These are phyloP conservation scores for Wickerhamomyces xylosicus DNA, from an alignment of 805 yeast genomes.

Conservation along the genomic window DNA sequence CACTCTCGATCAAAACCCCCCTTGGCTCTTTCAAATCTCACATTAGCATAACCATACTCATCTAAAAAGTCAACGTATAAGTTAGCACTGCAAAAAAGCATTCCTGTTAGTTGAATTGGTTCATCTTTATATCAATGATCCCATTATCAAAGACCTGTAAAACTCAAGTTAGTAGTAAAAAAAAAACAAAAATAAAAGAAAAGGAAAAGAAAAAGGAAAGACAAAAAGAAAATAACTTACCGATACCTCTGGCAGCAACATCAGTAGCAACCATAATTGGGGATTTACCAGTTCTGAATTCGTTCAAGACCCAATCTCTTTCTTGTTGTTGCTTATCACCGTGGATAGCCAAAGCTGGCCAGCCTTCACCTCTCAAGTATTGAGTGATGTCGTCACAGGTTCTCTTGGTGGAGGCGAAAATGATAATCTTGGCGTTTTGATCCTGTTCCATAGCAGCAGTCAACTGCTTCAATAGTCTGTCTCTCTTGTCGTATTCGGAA, in stretches of 20 bases:
- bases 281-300: slow-evolving; percentile 85
- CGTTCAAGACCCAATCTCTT: slow-evolving; percentile 96
- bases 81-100: background rate
- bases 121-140: background rate
- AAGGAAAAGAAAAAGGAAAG: slow-evolving; percentile 2
- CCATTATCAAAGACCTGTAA: slow-evolving; percentile 15
- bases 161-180: slow-evolving; percentile 10
- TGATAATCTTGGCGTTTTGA: slow-evolving; percentile 64
- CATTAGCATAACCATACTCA: background rate
- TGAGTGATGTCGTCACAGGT: slow-evolving; percentile 92
- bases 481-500: slow-evolving; percentile 90
- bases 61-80: background rate
- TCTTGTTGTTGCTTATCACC: slow-evolving; percentile 97
- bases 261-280: slow-evolving; percentile 99
- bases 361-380: slow-evolving; percentile 89
- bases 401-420: slow-evolving; percentile 96
- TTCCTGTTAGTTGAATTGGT: background rate
- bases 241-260: slow-evolving; percentile 99
- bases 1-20: background rate
- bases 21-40: background rate
- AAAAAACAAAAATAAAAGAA: slow-evolving; percentile 3
- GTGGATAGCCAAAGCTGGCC: slow-evolving; percentile 98
- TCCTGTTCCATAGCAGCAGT: slow-evolving; percentile 61
- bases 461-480: slow-evolving; percentile 73
- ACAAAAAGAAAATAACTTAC: slow-evolving; percentile 46